Conservation (phyloP, 176 grass and related monocot species). For the Aegilops longissima region DNA sequence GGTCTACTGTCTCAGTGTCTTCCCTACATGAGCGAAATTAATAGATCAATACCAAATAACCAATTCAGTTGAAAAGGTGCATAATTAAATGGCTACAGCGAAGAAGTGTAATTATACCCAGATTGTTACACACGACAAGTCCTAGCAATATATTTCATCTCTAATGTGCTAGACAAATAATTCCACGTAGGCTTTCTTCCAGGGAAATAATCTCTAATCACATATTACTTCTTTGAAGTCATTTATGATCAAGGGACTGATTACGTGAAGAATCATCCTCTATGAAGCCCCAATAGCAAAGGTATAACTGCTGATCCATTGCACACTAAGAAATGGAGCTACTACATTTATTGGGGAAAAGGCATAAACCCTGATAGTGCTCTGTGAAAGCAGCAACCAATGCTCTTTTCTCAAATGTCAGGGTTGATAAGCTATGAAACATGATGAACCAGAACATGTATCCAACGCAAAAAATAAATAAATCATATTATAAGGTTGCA, state of each 20-base stretch:
- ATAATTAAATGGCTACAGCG: not conserved
- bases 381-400: not conserved
- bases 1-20: conserved; percentile 66
- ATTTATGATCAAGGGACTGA: not conserved
- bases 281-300: not conserved
- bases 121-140: not conserved
- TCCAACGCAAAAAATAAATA: not conserved
- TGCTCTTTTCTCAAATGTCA: not conserved
- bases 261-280: not conserved
- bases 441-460: conserved; percentile 4
- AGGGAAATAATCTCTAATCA: not conserved
- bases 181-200: not conserved
- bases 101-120: not conserved
- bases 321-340: not conserved
- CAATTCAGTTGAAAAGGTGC: not conserved
- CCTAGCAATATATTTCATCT: conserved; percentile 5
- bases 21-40: conserved; percentile 41
- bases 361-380: not conserved
- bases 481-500: conserved; percentile 4
- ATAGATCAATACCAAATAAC: not conserved
- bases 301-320: not conserved
- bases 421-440: conserved; percentile 5
- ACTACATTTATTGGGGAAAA: not conserved
- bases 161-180: not conserved
- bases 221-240: not conserved